Conservation (phyloP, 208 protist species). For the Spongospora subterranea region DNA sequence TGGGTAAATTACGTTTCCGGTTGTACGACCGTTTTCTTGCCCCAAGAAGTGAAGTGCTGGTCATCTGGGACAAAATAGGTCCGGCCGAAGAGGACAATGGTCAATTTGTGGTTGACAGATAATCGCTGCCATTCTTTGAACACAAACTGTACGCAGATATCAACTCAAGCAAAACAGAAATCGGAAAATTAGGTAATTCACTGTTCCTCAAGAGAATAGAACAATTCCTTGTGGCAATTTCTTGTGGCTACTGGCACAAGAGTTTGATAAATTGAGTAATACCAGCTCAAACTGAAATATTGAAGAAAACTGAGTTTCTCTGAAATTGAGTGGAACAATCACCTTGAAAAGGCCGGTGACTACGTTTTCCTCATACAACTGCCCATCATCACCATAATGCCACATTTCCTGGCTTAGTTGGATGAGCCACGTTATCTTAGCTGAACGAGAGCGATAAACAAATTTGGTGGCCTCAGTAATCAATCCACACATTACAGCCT, state of each 20-base stretch:
- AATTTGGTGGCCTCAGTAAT: constrained; percentile 75
- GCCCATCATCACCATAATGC: constrained; percentile 72
- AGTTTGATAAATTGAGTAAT: no score
- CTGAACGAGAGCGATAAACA: constrained; percentile 75
- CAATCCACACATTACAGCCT: constrained; percentile 69
- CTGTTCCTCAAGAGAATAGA: no score
- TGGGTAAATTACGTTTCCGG: no score
- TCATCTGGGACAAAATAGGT: neutral
- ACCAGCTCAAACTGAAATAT: no score
- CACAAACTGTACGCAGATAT: neutral
- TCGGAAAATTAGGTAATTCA: neutral
- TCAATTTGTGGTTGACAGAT: constrained; percentile 9
- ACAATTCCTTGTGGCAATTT: no score
- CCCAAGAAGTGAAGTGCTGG: neutral
- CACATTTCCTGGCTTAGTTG: constrained; percentile 80
- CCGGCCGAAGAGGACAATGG: constrained; percentile 10
- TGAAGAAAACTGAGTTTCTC: neutral
- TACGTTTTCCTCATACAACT: constrained; percentile 77
- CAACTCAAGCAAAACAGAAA: neutral
- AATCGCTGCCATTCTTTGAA: constrained; percentile 26
- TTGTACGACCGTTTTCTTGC: neutral
- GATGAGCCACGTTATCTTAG: constrained; percentile 74
- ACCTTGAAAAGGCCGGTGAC: constrained; percentile 70
- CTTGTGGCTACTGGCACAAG: no score
- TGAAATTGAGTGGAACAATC: neutral